Evolutionary conservation across 352 stramenopile genomes (phyloP), one percentile per base, ranked within the genome.

Genomic region (Phytopythium vexans): DNA sequence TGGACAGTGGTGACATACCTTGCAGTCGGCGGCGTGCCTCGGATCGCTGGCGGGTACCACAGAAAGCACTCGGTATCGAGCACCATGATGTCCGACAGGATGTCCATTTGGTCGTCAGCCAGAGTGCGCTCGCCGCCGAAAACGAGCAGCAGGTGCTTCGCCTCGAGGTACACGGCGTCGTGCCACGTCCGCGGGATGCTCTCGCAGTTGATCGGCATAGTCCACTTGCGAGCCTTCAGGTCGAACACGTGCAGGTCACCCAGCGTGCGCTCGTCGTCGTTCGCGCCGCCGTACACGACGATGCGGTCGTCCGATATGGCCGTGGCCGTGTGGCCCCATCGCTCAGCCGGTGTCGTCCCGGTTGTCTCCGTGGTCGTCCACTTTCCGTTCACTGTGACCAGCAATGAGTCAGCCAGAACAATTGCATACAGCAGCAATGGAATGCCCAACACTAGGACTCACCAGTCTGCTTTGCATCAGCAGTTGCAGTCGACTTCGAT

Each of bases 11-110:
- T 33, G 48, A 21, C 39, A 11, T 35, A 65, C 58, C 69, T 69
- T 10, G 78, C 72, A 11, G 72, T 68, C 12, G 85, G 85, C 11
- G 76, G 56, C 7, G 79, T 65, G n/a, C 85, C 85, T 35, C 65
- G 83, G 21, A 96, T 80, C 5, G 84, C 78, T 11, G 94, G 91
- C 15, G 92, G 92, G 61, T 97, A 98, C 93, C 93, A 97, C 32
- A 97, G 58, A 57, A 97, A 95, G 58, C 93, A 97, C 63, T 97
- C 88, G 4, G 86, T 96, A 65, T 98, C 94, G 5, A 98, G 74
- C 40, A 97, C 88, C 87, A 95, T 86, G 35, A 93, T 82, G 49
- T 93, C 82, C 41, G 73, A 91, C 40, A 94, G 68, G 51, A 88
- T 64, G 48, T 92, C 76, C 48, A 92, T 58, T 52, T 89, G 66